Evolutionary conservation across 352 stramenopile species (phyloP).

Genomic region (Globisporangium camurandrum): DNA sequence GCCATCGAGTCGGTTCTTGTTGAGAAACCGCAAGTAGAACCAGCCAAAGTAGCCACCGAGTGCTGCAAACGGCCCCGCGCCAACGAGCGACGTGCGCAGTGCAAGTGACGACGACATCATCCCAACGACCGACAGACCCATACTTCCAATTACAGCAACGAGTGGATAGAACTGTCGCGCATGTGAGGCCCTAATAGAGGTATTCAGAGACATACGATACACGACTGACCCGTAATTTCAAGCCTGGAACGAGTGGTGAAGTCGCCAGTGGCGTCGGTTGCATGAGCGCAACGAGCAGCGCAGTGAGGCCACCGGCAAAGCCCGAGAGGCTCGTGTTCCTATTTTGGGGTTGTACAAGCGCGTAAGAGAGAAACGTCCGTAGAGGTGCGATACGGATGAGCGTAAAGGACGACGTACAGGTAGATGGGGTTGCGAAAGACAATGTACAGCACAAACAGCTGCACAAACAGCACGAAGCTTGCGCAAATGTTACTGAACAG

Average conservation of each 20-base stretch:
- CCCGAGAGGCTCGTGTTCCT: conserved; percentile 69
- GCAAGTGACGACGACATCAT: conserved; percentile 24
- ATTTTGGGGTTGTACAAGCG: no score
- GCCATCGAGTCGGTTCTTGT: conserved; percentile 68
- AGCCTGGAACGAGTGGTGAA: conserved; percentile 36
- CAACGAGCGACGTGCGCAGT: conserved; percentile 45
- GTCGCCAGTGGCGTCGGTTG: conserved; percentile 60
- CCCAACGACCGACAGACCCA: conserved; percentile 34
- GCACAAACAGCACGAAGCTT: conserved; percentile 66
- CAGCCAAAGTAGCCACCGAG: conserved; percentile 76
- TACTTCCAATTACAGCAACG: conserved; percentile 38
- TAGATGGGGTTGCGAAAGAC: conserved; percentile 72
- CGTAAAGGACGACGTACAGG: conserved; percentile 35
- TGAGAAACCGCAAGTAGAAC: conserved; percentile 82
- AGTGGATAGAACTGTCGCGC: conserved; percentile 61
- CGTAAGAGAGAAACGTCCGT: no score
- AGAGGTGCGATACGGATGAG: no score
- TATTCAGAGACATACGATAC: background rate
- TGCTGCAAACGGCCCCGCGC: conserved; percentile 64
- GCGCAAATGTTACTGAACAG: conserved; percentile 68
- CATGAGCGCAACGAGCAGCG: conserved; percentile 75
- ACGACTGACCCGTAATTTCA: conserved; percentile 59
- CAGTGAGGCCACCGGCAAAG: conserved; percentile 70
- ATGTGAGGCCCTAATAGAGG: background rate
- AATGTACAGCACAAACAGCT: conserved; percentile 80